A percentile compares a stretch with the other conserved stretches of the same genome.
These are phyloP conservation scores for Trametes villosa DNA, from an alignment of 768 basidiomycete species.

Conservation along the genomic window DNA sequence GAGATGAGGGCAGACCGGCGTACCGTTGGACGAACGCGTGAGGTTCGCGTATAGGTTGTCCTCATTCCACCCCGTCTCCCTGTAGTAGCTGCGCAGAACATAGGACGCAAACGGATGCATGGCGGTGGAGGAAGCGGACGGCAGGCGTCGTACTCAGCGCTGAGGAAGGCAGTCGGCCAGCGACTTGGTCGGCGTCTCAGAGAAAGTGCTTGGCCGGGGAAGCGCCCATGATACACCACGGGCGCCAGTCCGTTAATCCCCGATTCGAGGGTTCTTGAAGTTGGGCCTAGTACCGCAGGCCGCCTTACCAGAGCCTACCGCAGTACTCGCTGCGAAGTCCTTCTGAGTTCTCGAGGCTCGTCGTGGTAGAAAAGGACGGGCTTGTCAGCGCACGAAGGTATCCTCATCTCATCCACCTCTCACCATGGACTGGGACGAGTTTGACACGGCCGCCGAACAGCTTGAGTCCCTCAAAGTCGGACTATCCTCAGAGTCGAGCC, in stretches of 20 bases:
- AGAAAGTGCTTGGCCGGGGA: neutral
- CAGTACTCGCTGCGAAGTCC: no score
- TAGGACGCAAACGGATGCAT: conserved; percentile 91
- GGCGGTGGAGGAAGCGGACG: neutral
- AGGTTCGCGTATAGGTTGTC: conserved; percentile 92
- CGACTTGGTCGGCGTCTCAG: conserved; percentile 15
- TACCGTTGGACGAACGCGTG: conserved; percentile 88
- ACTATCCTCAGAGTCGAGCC: neutral
- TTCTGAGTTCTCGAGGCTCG: no score
- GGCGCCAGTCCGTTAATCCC: no score
- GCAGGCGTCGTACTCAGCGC: neutral
- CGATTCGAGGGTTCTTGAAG: no score
- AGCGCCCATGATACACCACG: conserved; percentile 7
- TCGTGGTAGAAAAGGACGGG: no score
- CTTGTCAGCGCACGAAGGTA: no score
- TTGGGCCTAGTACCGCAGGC: no score
- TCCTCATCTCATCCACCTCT: no score
- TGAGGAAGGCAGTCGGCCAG: conserved; percentile 19
- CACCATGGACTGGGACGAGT: conserved; percentile 49
- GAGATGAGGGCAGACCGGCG: neutral
- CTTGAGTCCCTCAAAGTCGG: conserved; percentile 1
- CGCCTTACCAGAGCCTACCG: no score
- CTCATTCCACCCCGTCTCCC: conserved; percentile 95
- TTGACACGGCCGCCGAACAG: conserved; percentile 32
- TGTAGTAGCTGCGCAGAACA: conserved; percentile 88